Percentiles rank a stretch among this genome's conserved stretches.
These are phyloP conservation scores for Ophiobolus disseminans DNA, from an alignment of 2,329 filamentous ascomycete species.

Conservation along the genomic window DNA sequence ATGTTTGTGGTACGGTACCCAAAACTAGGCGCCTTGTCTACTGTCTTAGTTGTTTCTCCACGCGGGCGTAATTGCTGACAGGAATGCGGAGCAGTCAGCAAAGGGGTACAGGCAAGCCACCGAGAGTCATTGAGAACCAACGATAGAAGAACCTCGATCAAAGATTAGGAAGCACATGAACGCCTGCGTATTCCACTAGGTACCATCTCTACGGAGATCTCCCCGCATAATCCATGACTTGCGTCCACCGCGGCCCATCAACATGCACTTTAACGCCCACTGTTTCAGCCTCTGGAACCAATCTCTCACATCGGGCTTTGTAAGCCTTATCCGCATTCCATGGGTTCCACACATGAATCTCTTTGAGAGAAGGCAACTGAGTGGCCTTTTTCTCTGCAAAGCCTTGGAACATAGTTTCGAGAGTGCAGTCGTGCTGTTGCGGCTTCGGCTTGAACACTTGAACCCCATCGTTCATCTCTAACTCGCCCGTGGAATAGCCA, in stretches of 20 bases:
- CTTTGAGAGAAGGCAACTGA: constrained; percentile 20
- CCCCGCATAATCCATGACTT: constrained; percentile 16
- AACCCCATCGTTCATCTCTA: constrained; percentile 15
- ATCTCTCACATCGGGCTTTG: background rate
- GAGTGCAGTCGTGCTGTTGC: constrained; percentile 19
- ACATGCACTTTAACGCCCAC: constrained; percentile 13
- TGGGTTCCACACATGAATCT: constrained; percentile 9
- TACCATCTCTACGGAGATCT: too few relatives aligned
- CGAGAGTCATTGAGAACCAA: too few relatives aligned
- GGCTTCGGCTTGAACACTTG: constrained; percentile 12
- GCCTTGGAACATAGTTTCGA: constrained; percentile 21
- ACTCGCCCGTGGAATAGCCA: constrained; percentile 6
- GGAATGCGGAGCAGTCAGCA: too few relatives aligned
- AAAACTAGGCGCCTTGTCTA: too few relatives aligned
- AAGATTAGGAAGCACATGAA: too few relatives aligned
- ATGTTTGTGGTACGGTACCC: too few relatives aligned
- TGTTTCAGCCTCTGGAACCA: constrained; percentile 17
- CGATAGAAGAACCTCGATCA: too few relatives aligned
- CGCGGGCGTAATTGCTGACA: too few relatives aligned
- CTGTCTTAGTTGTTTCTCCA: too few relatives aligned
- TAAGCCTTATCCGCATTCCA: background rate
- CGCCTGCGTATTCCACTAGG: too few relatives aligned
- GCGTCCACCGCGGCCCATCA: constrained; percentile 7
- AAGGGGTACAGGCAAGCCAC: too few relatives aligned
- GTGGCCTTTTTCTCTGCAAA: constrained; percentile 19